Evolutionary conservation across 2,329 filamentous ascomycete species (phyloP), one percentile per base, ranked within the genome.

Genomic region (Uncinocarpus reesii): DNA sequence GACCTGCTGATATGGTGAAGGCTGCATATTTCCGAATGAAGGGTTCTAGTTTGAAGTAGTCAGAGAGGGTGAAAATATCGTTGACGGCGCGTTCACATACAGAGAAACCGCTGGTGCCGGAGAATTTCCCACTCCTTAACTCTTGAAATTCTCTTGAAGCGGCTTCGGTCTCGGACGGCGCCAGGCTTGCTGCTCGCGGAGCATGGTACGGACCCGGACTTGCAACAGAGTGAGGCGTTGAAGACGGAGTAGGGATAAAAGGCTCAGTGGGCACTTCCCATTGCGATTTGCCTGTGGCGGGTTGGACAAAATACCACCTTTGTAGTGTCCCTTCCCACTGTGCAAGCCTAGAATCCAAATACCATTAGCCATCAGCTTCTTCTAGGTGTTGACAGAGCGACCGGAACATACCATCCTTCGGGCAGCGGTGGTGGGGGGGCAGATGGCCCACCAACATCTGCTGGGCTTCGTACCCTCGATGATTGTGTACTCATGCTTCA

Each of bases 261-360:
- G 63, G 65, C 50, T 67, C 62, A 15, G 64, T 67, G 6, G 65
- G 65, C n/a, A 68, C 56, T 6, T 67, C 63, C 65, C 65, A 68
- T 56, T 65, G 64, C 6, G 63, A 63, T 42, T 62, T 62, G 28
- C 64, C 65, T 8, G 64, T 68, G 35, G 63, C 61, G 42, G 63
- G 58, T 46, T 67, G 63, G 31, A 68, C 65, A 45, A 61, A 68
- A 53, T 68, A 68, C 60, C 65, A 68, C 53, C 61, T 60, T 26
- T 62, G 59, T 21, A 58, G 58, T 21, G 62, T 56, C 28, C 65
- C 63, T 49, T 67, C 64, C 63, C 65, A 67, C 48, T 67, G 65
- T 23, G 65, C 61, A 24, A 67, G 60, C 65, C 65, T 67, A 46
- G 11, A 44, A 31, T n/a, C 15, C 3, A 8, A n/a, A n/a, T n/a